Evolutionary conservation across 495 filamentous ascomycete species (phyloP).

Genomic region (Talaromyces adpressus): DNA sequence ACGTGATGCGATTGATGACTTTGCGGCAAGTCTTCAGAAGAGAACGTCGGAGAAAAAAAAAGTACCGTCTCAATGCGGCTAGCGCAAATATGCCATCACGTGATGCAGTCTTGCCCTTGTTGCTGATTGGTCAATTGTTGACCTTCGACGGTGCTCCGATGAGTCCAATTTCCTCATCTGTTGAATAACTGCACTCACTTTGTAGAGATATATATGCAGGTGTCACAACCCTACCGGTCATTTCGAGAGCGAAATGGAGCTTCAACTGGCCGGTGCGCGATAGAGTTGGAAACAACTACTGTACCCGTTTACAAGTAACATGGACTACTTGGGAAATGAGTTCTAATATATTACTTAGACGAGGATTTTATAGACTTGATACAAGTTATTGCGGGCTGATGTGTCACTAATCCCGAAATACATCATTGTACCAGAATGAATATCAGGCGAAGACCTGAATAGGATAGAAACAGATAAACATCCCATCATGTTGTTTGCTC

Average conservation of each 20-base stretch:
- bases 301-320: too few relatives aligned
- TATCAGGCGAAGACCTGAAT: neutral
- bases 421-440: too few relatives aligned
- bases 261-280: neutral
- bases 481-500: neutral
- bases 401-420: too few relatives aligned
- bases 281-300: neutral
- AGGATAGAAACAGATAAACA: neutral
- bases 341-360: too few relatives aligned
- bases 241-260: neutral
- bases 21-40: neutral
- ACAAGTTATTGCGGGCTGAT: too few relatives aligned
- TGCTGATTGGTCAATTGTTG: neutral
- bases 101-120: neutral
- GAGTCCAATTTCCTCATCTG: neutral
- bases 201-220: neutral
- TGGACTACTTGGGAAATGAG: too few relatives aligned
- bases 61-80: neutral
- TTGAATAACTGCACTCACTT: neutral
- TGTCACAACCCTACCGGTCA: neutral
- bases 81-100: neutral
- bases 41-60: constrained; percentile 3
- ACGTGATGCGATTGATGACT: neutral
- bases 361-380: too few relatives aligned
- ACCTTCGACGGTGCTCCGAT: neutral